These are phyloP conservation scores for Epithemia pelagica DNA, from an alignment of 108 stramenopile species.

Conservation along the genomic window DNA sequence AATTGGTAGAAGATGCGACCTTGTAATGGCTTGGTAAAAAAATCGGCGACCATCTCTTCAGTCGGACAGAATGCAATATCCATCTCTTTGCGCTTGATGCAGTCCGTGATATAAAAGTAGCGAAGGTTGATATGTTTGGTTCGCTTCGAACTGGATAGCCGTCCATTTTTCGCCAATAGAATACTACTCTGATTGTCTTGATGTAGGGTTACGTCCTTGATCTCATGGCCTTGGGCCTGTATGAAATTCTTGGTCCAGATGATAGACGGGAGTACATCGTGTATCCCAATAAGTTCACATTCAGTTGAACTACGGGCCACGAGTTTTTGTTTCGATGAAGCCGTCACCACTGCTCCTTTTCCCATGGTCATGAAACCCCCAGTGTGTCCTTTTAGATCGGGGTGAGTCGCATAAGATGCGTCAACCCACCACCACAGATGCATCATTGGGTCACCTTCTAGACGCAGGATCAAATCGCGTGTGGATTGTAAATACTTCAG, in stretches of 20 bases:
- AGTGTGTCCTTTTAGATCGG: slow-evolving; percentile 29
- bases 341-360: not conserved
- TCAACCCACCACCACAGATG: slow-evolving; percentile 36
- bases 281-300: slow-evolving; percentile 22
- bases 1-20: slow-evolving; percentile 20
- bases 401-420: slow-evolving; percentile 33
- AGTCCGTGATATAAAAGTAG: slow-evolving; percentile 36
- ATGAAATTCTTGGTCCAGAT: slow-evolving; percentile 30
- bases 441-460: not conserved
- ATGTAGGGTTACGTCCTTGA: slow-evolving; percentile 9
- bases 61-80: slow-evolving; percentile 36
- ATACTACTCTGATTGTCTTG: slow-evolving; percentile 46
- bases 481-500: slow-evolving; percentile 31
- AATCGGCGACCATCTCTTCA: slow-evolving; percentile 24
- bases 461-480: slow-evolving; percentile 2
- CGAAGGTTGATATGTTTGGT: slow-evolving; percentile 21
- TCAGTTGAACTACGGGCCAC: slow-evolving; percentile 31
- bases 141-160: slow-evolving; percentile 15
- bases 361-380: slow-evolving; percentile 25
- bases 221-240: slow-evolving; percentile 23
- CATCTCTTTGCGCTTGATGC: slow-evolving; percentile 15
- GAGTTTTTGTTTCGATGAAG: slow-evolving; percentile 31
- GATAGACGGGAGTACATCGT: slow-evolving; percentile 17
- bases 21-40: slow-evolving; percentile 26
- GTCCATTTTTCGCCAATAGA: slow-evolving; percentile 26